Conservation (phyloP, 495 filamentous ascomycete species). For the Lasiosphaeris hirsuta region DNA sequence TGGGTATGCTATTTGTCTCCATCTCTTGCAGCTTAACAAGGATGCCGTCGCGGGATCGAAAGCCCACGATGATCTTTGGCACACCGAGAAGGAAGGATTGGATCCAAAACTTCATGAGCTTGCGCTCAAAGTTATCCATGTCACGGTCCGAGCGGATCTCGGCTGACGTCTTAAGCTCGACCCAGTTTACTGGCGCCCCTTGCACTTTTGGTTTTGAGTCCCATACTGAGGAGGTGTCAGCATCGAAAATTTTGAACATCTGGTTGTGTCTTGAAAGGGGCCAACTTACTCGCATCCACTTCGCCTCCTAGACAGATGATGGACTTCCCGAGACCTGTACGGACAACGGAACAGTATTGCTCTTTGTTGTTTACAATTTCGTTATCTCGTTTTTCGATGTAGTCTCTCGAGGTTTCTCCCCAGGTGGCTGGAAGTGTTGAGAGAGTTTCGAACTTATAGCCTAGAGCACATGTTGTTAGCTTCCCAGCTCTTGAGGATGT, state of each 20-base stretch:
- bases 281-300: slow-evolving; percentile 74
- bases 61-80: slow-evolving; percentile 86
- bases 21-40: slow-evolving; percentile 69
- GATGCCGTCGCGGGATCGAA: slow-evolving; percentile 70
- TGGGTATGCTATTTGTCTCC: slow-evolving; percentile 72
- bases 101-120: slow-evolving; percentile 92
- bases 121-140: slow-evolving; percentile 74
- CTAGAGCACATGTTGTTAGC: slow-evolving; percentile 35
- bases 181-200: slow-evolving; percentile 74
- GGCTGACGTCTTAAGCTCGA: slow-evolving; percentile 90
- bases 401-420: slow-evolving; percentile 63
- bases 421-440: slow-evolving; percentile 69
- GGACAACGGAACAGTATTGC: slow-evolving; percentile 91
- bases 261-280: neutral
- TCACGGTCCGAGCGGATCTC: slow-evolving; percentile 63
- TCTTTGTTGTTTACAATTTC: slow-evolving; percentile 78
- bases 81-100: slow-evolving; percentile 94
- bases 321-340: slow-evolving; percentile 73
- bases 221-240: slow-evolving; percentile 69
- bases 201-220: slow-evolving; percentile 67
- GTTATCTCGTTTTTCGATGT: slow-evolving; percentile 72
- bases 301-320: slow-evolving; percentile 84
- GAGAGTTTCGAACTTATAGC: slow-evolving; percentile 95
- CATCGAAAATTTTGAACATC: no score
- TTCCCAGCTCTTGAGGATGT: no score